Conservation (phyloP, 176 grass and related monocot species). For the Canna indica region DNA sequence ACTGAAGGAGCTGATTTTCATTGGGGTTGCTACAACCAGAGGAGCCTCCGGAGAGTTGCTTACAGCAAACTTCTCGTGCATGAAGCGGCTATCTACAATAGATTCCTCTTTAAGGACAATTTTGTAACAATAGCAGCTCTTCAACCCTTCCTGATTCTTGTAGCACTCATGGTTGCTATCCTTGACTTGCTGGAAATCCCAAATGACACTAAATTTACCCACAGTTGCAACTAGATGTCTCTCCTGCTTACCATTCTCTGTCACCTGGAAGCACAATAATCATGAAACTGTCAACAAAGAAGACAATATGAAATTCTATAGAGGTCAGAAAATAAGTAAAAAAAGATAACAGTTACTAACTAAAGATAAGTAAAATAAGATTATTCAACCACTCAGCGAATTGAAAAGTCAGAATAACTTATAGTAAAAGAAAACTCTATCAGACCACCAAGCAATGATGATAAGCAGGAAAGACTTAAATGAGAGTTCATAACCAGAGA, state of each 20-base stretch:
- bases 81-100: conserved; percentile 29
- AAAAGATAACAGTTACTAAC: neutral
- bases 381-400: too few relatives aligned
- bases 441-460: too few relatives aligned
- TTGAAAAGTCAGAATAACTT: too few relatives aligned
- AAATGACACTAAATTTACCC: conserved; percentile 82
- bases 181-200: conserved; percentile 92
- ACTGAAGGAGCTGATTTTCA: conserved; percentile 87
- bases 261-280: conserved; percentile 32
- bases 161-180: conserved; percentile 83
- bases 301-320: neutral
- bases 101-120: conserved; percentile 59
- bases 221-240: conserved; percentile 73
- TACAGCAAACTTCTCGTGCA: conserved; percentile 76
- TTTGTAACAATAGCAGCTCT: conserved; percentile 90
- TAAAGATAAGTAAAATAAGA: too few relatives aligned
- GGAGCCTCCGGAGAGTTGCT: conserved; percentile 66
- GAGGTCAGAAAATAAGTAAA: neutral
- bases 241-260: conserved; percentile 72
- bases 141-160: conserved; percentile 65
- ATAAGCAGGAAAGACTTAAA: too few relatives aligned
- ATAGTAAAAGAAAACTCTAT: too few relatives aligned
- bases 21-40: conserved; percentile 70
- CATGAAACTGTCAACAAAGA: neutral
- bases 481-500: too few relatives aligned